phyloP scores from a whole-genome alignment of 2,329 filamentous ascomycete species.

The Proliferodiscus dingleyae region DNA sequence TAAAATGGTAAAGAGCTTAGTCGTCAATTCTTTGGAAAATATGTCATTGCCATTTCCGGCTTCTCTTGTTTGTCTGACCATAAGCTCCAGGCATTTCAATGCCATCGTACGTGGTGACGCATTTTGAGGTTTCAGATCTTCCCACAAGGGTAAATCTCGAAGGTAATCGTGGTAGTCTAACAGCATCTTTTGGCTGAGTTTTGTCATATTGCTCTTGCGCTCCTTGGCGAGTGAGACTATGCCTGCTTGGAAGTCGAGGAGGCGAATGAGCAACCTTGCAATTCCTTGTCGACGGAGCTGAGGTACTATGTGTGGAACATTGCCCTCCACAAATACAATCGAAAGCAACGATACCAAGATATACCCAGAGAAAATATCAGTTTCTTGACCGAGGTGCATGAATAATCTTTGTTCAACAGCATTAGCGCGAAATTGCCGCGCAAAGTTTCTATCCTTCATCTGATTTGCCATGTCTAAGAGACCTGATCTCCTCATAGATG shows the following conservation, averaged over 20 bases:
- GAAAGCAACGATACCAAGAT: constrained; percentile 59
- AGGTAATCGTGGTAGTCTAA: constrained; percentile 49
- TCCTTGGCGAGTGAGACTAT: constrained; percentile 59
- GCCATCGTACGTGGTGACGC: constrained; percentile 61
- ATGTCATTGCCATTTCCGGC: constrained; percentile 44
- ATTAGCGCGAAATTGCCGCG: constrained; percentile 68
- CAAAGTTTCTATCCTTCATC: constrained; percentile 57
- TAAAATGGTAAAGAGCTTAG: constrained; percentile 45
- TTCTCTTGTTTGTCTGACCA: constrained; percentile 48
- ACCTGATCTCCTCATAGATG: constrained; percentile 52
- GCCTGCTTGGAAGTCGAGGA: constrained; percentile 50
- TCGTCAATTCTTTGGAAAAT: constrained; percentile 44
- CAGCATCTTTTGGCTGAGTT: constrained; percentile 54
- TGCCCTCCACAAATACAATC: constrained; percentile 56
- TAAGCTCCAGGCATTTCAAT: constrained; percentile 57
- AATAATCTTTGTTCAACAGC: constrained; percentile 66
- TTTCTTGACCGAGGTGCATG: constrained; percentile 52
- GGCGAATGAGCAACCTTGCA: constrained; percentile 47
- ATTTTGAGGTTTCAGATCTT: constrained; percentile 41
- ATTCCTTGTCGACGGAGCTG: constrained; percentile 52
- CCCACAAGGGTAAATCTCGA: constrained; percentile 55
- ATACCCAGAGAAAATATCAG: constrained; percentile 59
- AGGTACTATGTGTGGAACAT: constrained; percentile 53
- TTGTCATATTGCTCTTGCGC: constrained; percentile 64
- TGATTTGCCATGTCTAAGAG: constrained; percentile 56